phyloP scores from a whole-genome alignment of 2,329 filamentous ascomycete genomes.

The Exophiala oligosperma region DNA sequence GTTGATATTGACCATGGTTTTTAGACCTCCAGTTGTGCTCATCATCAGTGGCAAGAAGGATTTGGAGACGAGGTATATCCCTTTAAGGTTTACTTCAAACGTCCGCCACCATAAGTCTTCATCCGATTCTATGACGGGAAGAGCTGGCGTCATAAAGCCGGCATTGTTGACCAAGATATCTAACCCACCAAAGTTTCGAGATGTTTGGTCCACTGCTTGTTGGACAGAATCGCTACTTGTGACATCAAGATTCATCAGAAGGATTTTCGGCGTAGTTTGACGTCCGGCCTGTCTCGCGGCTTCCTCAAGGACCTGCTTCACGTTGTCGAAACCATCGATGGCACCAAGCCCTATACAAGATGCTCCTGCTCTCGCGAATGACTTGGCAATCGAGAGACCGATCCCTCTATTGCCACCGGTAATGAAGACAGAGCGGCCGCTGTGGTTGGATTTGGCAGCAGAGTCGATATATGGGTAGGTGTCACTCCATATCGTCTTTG shows the following conservation, averaged over 20 bases:
- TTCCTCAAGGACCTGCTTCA: too few species aligned
- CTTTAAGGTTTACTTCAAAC: slow-evolving; percentile 54
- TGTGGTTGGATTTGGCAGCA: slow-evolving; percentile 30
- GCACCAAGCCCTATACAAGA: slow-evolving; percentile 54
- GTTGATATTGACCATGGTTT: slow-evolving; percentile 38
- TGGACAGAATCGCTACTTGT: slow-evolving; percentile 38
- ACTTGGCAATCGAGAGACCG: slow-evolving; percentile 37
- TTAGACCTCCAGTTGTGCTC: slow-evolving; percentile 24
- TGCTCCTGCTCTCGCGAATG: slow-evolving; percentile 35
- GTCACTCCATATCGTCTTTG: slow-evolving; percentile 39
- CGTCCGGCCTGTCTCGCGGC: too few species aligned
- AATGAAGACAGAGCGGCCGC: slow-evolving; percentile 37
- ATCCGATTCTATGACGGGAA: slow-evolving; percentile 31
- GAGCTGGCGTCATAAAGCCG: slow-evolving; percentile 21
- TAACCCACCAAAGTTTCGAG: slow-evolving; percentile 31
- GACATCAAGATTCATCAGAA: slow-evolving; percentile 46
- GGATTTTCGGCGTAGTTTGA: slow-evolving; percentile 36
- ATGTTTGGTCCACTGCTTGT: slow-evolving; percentile 35
- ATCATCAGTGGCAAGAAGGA: slow-evolving; percentile 34
- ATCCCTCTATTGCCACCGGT: slow-evolving; percentile 39
- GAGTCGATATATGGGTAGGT: slow-evolving; percentile 56
- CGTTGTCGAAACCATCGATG: slow-evolving; percentile 43
- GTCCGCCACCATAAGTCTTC: slow-evolving; percentile 46
- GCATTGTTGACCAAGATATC: slow-evolving; percentile 30
- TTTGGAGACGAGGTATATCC: slow-evolving; percentile 31